These are phyloP conservation scores for Nitzschia sp. DNA, from an alignment of 108 stramenopile species.

Conservation along the genomic window DNA sequence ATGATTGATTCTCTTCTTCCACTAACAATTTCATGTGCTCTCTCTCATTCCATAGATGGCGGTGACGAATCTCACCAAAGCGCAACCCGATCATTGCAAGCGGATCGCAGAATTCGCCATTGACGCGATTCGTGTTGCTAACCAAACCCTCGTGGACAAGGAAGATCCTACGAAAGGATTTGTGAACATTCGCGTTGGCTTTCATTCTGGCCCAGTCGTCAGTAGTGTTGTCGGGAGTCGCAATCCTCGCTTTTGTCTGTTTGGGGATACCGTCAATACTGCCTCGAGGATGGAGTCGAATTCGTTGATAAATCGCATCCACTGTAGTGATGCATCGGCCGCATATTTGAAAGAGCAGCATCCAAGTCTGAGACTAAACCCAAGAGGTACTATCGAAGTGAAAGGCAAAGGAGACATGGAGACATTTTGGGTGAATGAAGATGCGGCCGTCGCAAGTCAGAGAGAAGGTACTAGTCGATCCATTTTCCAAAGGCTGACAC, in stretches of 20 bases:
- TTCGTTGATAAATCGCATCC: constrained; percentile 42
- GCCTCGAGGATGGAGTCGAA: constrained; percentile 62
- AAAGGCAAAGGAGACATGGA: constrained; percentile 78
- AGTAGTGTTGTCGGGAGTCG: constrained; percentile 70
- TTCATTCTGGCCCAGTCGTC: constrained; percentile 74
- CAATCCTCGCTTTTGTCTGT: constrained; percentile 67
- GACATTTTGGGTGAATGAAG: constrained; percentile 49
- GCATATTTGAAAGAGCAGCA: constrained; percentile 40
- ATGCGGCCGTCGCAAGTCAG: constrained; percentile 17
- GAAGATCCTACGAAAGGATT: constrained; percentile 53
- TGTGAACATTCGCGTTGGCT: constrained; percentile 71
- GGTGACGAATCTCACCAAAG: constrained; percentile 62
- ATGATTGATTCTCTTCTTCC: too few species aligned
- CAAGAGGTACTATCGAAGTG: constrained; percentile 55
- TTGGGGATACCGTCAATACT: constrained; percentile 84
- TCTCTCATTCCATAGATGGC: too few species aligned
- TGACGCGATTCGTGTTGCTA: constrained; percentile 58
- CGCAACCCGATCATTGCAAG: constrained; percentile 74
- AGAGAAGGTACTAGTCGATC: constrained; percentile 18
- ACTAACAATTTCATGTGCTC: neutral
- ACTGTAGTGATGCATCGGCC: constrained; percentile 46
- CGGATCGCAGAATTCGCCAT: constrained; percentile 73
- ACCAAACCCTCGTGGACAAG: constrained; percentile 47
- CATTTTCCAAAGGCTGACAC: constrained; percentile 21
- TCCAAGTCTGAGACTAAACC: constrained; percentile 45